These are phyloP conservation scores for Yamadazyma nakazawae DNA, from an alignment of 805 yeast genomes.

Conservation along the genomic window DNA sequence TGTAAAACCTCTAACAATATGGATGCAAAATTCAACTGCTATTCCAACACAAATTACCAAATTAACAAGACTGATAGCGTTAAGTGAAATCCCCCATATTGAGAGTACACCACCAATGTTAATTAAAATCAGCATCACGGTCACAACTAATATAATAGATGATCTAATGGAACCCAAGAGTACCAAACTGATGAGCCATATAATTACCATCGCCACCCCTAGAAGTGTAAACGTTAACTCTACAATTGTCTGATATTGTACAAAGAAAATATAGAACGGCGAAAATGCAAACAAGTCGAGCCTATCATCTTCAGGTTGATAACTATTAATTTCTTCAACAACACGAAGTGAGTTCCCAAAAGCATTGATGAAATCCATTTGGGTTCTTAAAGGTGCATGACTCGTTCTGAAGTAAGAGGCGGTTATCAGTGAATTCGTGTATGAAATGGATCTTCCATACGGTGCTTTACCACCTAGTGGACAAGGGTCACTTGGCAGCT, in stretches of 20 bases:
- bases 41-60: slow-evolving; percentile 89
- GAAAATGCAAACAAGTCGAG: slow-evolving; percentile 82
- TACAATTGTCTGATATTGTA: slow-evolving; percentile 73
- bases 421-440: slow-evolving; percentile 39
- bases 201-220: slow-evolving; percentile 48
- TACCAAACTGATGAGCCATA: slow-evolving; percentile 51
- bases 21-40: slow-evolving; percentile 91
- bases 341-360: slow-evolving; percentile 70
- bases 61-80: slow-evolving; percentile 88
- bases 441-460: slow-evolving; percentile 57
- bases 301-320: slow-evolving; percentile 22
- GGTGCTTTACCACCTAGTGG: slow-evolving; percentile 97
- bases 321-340: slow-evolving; percentile 49
- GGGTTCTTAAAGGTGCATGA: slow-evolving; percentile 78
- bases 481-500: slow-evolving; percentile 82
- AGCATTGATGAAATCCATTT: slow-evolving; percentile 78
- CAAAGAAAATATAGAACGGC: slow-evolving; percentile 89
- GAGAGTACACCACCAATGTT: slow-evolving; percentile 82
- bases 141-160: slow-evolving; percentile 52
- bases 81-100: slow-evolving; percentile 68
- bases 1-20: slow-evolving; percentile 76
- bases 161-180: slow-evolving; percentile 67
- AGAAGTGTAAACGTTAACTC: slow-evolving; percentile 55
- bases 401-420: slow-evolving; percentile 76
- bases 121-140: slow-evolving; percentile 61